These are phyloP conservation scores for Rosa lucieae DNA, from an alignment of 306 rosid species.

Conservation along the genomic window DNA sequence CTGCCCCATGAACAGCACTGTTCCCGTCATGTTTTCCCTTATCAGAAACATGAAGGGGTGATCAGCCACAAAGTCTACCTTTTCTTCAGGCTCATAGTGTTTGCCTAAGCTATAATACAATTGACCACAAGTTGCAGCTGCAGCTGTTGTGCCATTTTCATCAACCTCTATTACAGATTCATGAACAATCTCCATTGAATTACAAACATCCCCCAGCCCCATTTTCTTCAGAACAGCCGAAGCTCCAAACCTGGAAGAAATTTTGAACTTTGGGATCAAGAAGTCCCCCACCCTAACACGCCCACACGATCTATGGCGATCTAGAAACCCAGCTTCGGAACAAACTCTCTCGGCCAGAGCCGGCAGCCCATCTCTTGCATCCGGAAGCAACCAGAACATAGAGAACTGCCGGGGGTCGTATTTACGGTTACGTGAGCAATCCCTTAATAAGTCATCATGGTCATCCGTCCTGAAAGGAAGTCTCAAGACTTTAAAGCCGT, in stretches of 20 bases:
- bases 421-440: not conserved
- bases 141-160: conserved; percentile 32
- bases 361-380: conserved; percentile 1
- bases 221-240: not conserved
- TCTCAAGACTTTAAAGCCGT: conserved; percentile 12
- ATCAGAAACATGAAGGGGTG: conserved; percentile 32
- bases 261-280: conserved; percentile 29
- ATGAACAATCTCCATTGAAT: conserved; percentile 1
- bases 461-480: not conserved
- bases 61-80: conserved; percentile 27
- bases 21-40: conserved; percentile 16
- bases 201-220: conserved; percentile 25
- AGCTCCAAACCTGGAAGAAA: conserved; percentile 14
- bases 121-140: conserved; percentile 7
- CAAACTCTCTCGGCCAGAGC: not conserved
- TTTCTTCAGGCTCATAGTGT: fast-evolving
- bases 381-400: conserved; percentile 34
- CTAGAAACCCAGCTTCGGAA: conserved; percentile 1
- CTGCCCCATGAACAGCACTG: conserved; percentile 17
- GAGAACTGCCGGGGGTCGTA: not conserved
- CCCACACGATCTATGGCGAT: not conserved
- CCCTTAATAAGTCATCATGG: not conserved
- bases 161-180: conserved; percentile 22
- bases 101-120: not conserved
- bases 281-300: not conserved